Evolutionary conservation across 1,284 basidiomycete genomes (phyloP), one percentile per base, ranked within the genome.

Genomic region (Clitocybe nebularis): DNA sequence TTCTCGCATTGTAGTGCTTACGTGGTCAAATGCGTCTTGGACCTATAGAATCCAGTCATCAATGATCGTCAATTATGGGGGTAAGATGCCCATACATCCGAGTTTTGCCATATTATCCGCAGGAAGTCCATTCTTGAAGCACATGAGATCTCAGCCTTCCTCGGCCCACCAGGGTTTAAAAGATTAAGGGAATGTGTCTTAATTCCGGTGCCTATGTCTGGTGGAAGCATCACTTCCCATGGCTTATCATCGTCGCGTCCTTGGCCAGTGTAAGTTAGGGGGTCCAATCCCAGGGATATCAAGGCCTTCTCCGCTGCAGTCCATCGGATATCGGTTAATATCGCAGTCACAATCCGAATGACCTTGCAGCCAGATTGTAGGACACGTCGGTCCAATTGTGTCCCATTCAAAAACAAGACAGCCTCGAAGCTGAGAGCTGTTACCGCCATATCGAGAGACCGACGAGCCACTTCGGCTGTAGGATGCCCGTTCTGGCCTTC

Each of bases 131-230:
- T 55, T 50, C 63, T 52, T 47, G 56, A 38, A 36, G 51, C 34
- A 19, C 50, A 50, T 45, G 46, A 26, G 34, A 39, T 42, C 38
- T 44, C 37, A 24, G 41, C 32, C 28, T 37, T 38, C 11, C 45
- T 29, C 23, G 41, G 21, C 43, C 41, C 13, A 20, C 50, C 47
- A 0, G 41, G 45, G 20, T 63, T 63, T 26, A 81, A 53, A 21
- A 49, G 47, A 30, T 56, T 60, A 29, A 88, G 63, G 0, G 70
- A 61, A 36, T 76, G 69, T 6, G 68, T 66, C 47, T 80, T 74
- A 43, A 93, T 83, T 1, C 88, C 91, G 6, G 84, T 83, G 2
- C 74, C 70, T 7, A 60, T 40, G 26, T 75, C 77, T n/a, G 90
- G 81, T 20, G 68, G 63, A 9, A 87, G 61, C 49, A 93, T 63